Base-by-base conservation (phyloP, 2,329 filamentous ascomycete species). In the Aspergillus felis region DNA sequence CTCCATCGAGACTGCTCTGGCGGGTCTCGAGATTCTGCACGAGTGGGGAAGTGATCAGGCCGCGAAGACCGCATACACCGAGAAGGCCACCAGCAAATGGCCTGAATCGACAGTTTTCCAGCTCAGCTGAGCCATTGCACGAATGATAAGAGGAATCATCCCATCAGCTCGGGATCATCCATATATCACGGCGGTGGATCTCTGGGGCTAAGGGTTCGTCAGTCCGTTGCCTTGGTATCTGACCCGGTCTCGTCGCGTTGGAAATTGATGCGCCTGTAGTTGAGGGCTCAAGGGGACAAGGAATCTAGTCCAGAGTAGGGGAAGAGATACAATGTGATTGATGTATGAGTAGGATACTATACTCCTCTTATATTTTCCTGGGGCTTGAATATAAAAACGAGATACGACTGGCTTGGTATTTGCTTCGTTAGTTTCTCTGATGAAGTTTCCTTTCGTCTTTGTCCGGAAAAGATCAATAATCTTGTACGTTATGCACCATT, bases 1-100 rank as follows among this genome's bases (percentile, higher is more conserved):
- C 44, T 81, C 80, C 6, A 74, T 86, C 27, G 78, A 82, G 46
- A 82, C 88, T 58, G 87, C 85, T 1, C 66, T 80, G 9, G 78
- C 78, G 50, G 83, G 84, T 2, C 71, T 88, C 32, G 73, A 78
- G 12, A 59, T 84, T 32, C 65, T 87, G 28, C 71, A 74, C 46
- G 74, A 80, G 58, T 82, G 83, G 79, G 77, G 78, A 57, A 82
- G 82, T 58, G 73, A 77, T 53, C 68, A 70, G 47, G 73, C 79
- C 29, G 74, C 78, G 24, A 80, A 81, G 66, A 74, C 82, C 41
- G 76, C 78, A 51, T 87, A 85, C 55, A 66, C 67, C 4, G 58
- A 73, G 51, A 76, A 74, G 61, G 75, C 76, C 7, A 69, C 62
- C 58, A 70, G 69, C 60, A 74, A 71, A 63, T 78, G 75, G 75